Evolutionary conservation across 768 basidiomycete species (phyloP), one percentile per base, ranked within the genome.

Genomic region (Boletus rubescentipes): DNA sequence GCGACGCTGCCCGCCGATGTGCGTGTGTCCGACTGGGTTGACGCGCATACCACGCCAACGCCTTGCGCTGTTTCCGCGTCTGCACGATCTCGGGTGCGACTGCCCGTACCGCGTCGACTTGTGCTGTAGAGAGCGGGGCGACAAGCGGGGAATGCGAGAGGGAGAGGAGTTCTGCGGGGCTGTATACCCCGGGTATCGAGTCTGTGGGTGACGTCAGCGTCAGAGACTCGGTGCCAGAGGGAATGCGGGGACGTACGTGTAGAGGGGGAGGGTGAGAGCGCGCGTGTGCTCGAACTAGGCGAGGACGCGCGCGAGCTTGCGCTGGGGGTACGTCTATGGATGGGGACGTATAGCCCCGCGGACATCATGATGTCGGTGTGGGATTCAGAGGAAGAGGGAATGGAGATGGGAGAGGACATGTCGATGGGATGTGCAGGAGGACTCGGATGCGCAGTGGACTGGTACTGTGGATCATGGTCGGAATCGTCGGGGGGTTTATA

Each of bases 311-410:
- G 9, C 2, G 46, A 15, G 9, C 56, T 41, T 29, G 18, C 54
- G 18, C 59, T 49, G 42, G 31, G 60, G 1, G 49, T 44, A 31
- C 77, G 73, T 56, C 67, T 73, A 46, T 79, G 77, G 0, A 79
- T 53, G 23, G 78, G 77, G 35, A 79, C 48, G 50, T 79, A 79
- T 30, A 73, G 63, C 9, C 16, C 31, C 32, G 59, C 38, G 42
- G 26, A 45, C 23, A 49, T n/a, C n/a, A n/a, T n/a, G n/a, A n/a
- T 26, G 55, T 49, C 43, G 49, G 36, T 20, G 26, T 6, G 26
- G 26, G 56, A n/a, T n/a, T n/a, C n/a, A n/a, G n/a, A 4, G 14
- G 2, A 5, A 15, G 44, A 44, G 23, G 61, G 54, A 31, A 61
- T 57, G 8, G 55, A 26, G 48, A 68, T 55, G 6, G 67, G 54